phyloP scores from a whole-genome alignment of 225 moss, liverwort and hornwort species.

The Lunularia cruciata region DNA sequence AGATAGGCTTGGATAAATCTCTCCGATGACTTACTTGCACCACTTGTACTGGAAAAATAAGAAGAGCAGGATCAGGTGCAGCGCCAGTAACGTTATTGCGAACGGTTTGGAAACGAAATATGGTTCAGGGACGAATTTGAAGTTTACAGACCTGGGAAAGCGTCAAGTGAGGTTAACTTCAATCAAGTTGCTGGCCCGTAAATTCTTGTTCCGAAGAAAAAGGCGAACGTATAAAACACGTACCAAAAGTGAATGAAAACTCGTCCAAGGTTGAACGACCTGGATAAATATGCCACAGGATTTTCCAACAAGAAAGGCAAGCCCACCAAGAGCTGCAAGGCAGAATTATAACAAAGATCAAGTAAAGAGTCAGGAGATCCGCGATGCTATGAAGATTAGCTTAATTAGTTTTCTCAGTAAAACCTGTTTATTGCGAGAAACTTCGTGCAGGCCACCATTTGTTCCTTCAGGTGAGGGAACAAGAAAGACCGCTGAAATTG shows the following conservation, averaged over 20 bases:
- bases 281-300: slow-evolving; percentile 76
- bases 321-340: slow-evolving; percentile 68
- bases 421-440: no score
- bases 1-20: neutral
- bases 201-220: neutral
- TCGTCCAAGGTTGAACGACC: slow-evolving; percentile 95
- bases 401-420: no score
- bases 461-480: no score
- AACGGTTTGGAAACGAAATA: slow-evolving; percentile 81
- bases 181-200: no score
- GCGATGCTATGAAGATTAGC: no score
- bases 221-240: slow-evolving; percentile 14
- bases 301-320: slow-evolving; percentile 77
- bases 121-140: slow-evolving; percentile 84
- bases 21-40: slow-evolving; percentile 67
- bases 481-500: no score
- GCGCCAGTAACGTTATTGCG: slow-evolving; percentile 55
- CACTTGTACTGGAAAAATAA: slow-evolving; percentile 77
- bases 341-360: neutral
- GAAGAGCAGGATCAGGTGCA: slow-evolving; percentile 74
- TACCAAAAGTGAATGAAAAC: slow-evolving; percentile 98
- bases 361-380: no score
- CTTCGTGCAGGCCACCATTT: no score
- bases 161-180: slow-evolving; percentile 22
- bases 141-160: slow-evolving; percentile 88